Evolutionary conservation across 1,139 yeast species (phyloP).

Genomic region (Blastobotrys apis): DNA sequence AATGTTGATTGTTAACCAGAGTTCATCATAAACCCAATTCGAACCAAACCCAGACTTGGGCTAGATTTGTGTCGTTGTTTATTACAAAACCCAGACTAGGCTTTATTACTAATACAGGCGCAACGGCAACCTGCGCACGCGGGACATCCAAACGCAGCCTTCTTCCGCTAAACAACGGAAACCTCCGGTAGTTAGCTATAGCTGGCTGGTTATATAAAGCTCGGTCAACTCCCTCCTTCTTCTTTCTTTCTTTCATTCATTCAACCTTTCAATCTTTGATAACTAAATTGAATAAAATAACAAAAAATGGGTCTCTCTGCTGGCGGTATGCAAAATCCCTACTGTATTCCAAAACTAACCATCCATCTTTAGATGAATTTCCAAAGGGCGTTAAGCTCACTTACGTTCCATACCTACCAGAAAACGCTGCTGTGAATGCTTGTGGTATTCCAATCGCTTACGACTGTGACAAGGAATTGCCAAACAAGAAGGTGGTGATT

Average conservation of each 20-base stretch:
- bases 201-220: too few species aligned
- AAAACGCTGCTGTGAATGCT: slow-evolving; percentile 42
- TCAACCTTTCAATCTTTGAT: too few species aligned
- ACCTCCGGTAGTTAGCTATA: too few species aligned
- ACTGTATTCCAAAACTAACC: not conserved
- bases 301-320: slow-evolving; percentile 8
- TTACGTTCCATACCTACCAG: slow-evolving; percentile 54
- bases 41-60: too few species aligned
- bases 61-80: too few species aligned
- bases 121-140: not conserved
- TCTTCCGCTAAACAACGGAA: too few species aligned
- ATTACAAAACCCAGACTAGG: too few species aligned
- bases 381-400: slow-evolving; percentile 43
- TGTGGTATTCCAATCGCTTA: slow-evolving; percentile 53
- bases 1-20: too few species aligned
- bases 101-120: not conserved
- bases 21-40: too few species aligned
- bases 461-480: slow-evolving; percentile 47
- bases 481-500: slow-evolving; percentile 55
- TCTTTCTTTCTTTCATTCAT: not conserved
- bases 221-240: not conserved
- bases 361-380: slow-evolving; percentile 7
- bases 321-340: slow-evolving; percentile 1
- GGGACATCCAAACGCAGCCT: too few species aligned
- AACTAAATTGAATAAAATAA: not conserved